phyloP scores from a whole-genome alignment of 257 asterid species.

The Echium plantagineum region DNA sequence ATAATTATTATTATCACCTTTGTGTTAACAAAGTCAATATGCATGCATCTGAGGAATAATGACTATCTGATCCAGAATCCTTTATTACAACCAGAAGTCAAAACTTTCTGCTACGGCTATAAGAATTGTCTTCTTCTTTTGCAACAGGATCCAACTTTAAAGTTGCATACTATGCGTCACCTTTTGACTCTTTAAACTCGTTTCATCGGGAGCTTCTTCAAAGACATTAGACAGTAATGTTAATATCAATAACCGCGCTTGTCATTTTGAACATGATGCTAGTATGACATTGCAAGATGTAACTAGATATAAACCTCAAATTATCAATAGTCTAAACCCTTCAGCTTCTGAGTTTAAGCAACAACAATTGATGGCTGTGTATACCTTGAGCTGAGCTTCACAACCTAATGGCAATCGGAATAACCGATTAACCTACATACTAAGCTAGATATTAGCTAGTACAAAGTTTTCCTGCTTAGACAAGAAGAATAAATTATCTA shows the following conservation, averaged over 20 bases:
- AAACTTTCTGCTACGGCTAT: not conserved
- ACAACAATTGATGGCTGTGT: not conserved
- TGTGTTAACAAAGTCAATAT: not conserved
- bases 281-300: no score
- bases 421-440: not conserved
- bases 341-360: not conserved
- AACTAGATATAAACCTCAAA: no score
- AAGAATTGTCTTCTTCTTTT: no score
- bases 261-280: no score
- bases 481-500: constrained; percentile 34
- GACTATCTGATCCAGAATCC: not conserved
- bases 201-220: no score
- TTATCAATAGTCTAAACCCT: no score
- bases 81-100: not conserved
- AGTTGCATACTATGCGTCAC: no score
- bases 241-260: no score
- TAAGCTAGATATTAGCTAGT: not conserved
- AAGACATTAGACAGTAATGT: no score
- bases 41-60: not conserved
- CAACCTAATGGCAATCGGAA: not conserved
- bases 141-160: no score
- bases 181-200: no score
- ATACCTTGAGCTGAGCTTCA: not conserved
- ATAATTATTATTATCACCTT: no score
- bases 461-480: not conserved